phyloP scores from a whole-genome alignment of 2,329 filamentous ascomycete species.

The Sclerotinia trifoliorum region DNA sequence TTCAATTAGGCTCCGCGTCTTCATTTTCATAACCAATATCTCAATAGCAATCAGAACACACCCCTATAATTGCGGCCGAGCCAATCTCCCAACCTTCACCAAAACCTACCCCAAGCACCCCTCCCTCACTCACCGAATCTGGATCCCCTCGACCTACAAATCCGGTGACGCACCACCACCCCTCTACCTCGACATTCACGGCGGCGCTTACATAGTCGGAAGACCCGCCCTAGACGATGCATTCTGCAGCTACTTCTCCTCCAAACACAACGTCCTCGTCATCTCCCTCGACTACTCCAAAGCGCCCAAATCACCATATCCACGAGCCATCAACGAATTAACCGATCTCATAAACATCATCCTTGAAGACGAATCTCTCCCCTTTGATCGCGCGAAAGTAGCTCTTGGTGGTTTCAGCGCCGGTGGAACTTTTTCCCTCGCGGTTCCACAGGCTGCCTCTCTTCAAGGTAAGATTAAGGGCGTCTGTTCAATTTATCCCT shows the following conservation, averaged over 20 bases:
- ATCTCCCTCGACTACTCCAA: conserved; percentile 51
- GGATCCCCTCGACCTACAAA: conserved; percentile 15
- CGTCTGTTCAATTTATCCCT: conserved; percentile 46
- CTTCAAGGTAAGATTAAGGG: conserved; percentile 40
- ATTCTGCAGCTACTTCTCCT: conserved; percentile 47
- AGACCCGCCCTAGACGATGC: conserved; percentile 46
- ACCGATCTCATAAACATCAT: conserved; percentile 45
- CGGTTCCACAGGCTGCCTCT: conserved; percentile 42
- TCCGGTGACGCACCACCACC: conserved; percentile 14
- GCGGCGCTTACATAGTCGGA: conserved; percentile 50
- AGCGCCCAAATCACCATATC: conserved; percentile 48
- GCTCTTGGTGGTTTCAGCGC: conserved; percentile 51
- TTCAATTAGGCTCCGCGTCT: not conserved
- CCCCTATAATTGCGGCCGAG: not conserved
- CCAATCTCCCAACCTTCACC: conserved; percentile 15
- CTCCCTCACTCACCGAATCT: conserved; percentile 19
- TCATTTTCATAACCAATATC: not conserved
- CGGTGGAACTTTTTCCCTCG: conserved; percentile 49
- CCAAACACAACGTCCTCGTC: conserved; percentile 45
- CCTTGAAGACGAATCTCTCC: conserved; percentile 46
- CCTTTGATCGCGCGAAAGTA: conserved; percentile 45
- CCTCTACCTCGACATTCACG: conserved; percentile 49
- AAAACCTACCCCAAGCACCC: conserved; percentile 22
- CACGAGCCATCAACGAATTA: conserved; percentile 46
- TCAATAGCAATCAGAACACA: not conserved